phyloP scores from a whole-genome alignment of 345 rosid genomes.

The Hevea brasiliensis region DNA sequence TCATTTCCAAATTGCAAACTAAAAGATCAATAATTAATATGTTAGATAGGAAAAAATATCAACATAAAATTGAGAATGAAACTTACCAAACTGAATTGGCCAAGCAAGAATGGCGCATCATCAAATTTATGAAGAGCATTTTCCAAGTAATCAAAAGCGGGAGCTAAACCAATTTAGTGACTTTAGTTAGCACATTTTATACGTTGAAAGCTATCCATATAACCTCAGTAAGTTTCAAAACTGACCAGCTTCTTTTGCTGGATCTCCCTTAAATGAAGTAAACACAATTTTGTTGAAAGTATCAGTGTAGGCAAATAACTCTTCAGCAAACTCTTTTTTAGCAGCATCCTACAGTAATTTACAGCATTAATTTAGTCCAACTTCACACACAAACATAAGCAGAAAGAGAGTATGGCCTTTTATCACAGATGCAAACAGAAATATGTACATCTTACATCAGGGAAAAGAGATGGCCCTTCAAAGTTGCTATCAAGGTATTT shows the following conservation, averaged over 20 bases:
- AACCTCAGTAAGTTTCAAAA: not conserved
- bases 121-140: slow-evolving; percentile 56
- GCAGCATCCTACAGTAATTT: slow-evolving; percentile 61
- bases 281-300: slow-evolving; percentile 41
- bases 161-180: slow-evolving; percentile 40
- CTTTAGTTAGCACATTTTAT: not conserved
- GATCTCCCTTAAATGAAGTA: slow-evolving; percentile 66
- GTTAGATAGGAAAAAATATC: not conserved
- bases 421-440: not conserved
- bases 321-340: slow-evolving; percentile 59
- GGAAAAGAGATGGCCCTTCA: slow-evolving; percentile 75
- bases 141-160: slow-evolving; percentile 74
- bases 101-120: slow-evolving; percentile 91
- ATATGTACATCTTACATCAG: slow-evolving; percentile 41
- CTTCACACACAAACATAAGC: not conserved
- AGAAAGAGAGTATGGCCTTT: not conserved
- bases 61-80: not conserved
- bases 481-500: slow-evolving; percentile 77
- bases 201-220: not conserved
- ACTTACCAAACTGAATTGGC: slow-evolving; percentile 72
- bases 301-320: slow-evolving; percentile 55
- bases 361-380: not conserved
- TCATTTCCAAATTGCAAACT: no score
- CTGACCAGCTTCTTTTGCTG: slow-evolving; percentile 54
- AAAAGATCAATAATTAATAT: not conserved